Evolutionary conservation across 148 eudicot species (phyloP).

Genomic region (Rhododendron ferrugineum): DNA sequence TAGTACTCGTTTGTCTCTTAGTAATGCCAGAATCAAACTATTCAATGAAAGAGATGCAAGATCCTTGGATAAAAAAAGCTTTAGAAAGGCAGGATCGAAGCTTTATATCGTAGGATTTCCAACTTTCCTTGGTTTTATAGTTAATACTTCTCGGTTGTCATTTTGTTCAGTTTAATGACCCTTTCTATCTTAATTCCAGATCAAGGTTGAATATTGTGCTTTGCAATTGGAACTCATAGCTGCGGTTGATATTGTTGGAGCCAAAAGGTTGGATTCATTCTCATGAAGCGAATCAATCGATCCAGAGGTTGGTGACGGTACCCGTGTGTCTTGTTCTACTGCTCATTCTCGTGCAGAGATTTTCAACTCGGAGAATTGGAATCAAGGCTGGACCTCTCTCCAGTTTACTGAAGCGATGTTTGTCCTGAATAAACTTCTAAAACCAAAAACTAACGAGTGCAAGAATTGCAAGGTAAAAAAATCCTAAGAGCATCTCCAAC

Average conservation of each 20-base stretch:
- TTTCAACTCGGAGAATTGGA: conserved; percentile 11
- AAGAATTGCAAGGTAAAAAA: conserved; percentile 31
- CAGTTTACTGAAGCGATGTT: conserved; percentile 67
- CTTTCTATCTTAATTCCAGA: conserved; percentile 7
- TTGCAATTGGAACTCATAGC: conserved; percentile 52
- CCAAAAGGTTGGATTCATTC: conserved; percentile 42
- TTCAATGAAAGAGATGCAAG: no score
- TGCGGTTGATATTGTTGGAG: conserved; percentile 60
- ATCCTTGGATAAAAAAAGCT: no score
- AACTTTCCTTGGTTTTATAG: not conserved
- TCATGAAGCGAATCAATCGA: conserved; percentile 10
- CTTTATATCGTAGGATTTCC: not conserved
- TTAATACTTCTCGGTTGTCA: not conserved
- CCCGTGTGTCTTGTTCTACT: conserved; percentile 27
- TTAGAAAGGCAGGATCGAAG: no score
- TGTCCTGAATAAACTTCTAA: conserved; percentile 47
- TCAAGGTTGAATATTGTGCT: conserved; percentile 52
- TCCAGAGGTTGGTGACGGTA: conserved; percentile 37
- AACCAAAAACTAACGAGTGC: conserved; percentile 33
- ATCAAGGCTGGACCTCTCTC: conserved; percentile 58
- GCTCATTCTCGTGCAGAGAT: conserved; percentile 15
- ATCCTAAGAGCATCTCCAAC: conserved; percentile 37
- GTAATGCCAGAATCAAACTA: not conserved
- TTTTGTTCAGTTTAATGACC: conserved; percentile 2
- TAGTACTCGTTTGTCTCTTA: no score